Evolutionary conservation across 495 filamentous ascomycete species (phyloP).

Genomic region (Penicillium daleae): DNA sequence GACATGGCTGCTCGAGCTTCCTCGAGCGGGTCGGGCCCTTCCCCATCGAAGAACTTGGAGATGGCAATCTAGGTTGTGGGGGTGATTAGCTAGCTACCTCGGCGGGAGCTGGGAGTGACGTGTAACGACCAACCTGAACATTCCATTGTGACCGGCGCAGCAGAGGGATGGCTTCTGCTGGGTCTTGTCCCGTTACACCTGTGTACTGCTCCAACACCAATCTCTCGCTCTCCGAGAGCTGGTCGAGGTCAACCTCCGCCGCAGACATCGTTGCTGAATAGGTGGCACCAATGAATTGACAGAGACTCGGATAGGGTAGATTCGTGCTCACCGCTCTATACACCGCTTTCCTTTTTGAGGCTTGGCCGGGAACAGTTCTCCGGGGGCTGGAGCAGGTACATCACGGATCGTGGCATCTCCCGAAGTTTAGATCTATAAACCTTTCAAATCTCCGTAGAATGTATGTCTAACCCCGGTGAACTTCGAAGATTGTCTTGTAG

Average conservation of each 20-base stretch:
- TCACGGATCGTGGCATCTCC: not conserved
- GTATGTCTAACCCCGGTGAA: no score
- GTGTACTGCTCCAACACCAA: constrained; percentile 84
- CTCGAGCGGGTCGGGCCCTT: constrained; percentile 79
- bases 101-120: constrained; percentile 2
- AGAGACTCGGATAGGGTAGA: constrained; percentile 7
- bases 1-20: constrained; percentile 69
- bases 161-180: constrained; percentile 75
- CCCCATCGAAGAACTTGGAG: constrained; percentile 96
- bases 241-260: constrained; percentile 60
- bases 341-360: constrained; percentile 2
- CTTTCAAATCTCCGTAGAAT: no score
- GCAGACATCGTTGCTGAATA: constrained; percentile 40
- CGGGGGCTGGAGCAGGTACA: not conserved
- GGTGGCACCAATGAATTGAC: constrained; percentile 18
- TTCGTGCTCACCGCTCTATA: constrained; percentile 18
- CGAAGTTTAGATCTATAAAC: not conserved
- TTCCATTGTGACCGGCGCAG: constrained; percentile 93
- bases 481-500: no score
- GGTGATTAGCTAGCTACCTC: constrained; percentile 15
- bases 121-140: constrained; percentile 66
- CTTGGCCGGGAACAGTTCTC: not conserved
- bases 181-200: constrained; percentile 81
- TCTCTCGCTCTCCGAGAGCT: constrained; percentile 76
- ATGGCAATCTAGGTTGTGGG: constrained; percentile 74